Evolutionary conservation across 768 basidiomycete species (phyloP), one percentile per base, ranked within the genome.

Genomic region (Austroboletus eburneus): DNA sequence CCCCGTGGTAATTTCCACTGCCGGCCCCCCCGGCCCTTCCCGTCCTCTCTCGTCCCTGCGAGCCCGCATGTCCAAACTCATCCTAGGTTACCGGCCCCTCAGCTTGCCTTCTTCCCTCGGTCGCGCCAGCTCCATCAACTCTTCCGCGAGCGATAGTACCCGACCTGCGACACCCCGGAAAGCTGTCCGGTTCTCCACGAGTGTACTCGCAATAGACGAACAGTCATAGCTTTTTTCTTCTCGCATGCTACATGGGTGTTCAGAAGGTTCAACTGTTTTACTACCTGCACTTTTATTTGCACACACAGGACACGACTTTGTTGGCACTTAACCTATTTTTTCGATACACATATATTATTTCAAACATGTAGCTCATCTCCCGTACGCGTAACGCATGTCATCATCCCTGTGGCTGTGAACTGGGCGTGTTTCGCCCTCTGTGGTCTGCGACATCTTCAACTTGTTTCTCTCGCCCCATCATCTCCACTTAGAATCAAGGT

Each of bases 111-210:
- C 69, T 8, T 73, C 73, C 3, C 63, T 65, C 18, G 59, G 52
- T 18, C 53, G 68, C 4, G 62, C 56, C 35, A 65, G 57, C 39
- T 64, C 66, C 33, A 42, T 59, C 25, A 55, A 67, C 1, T 66
- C 62, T n/a, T 67, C 66, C 16, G 61, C 58, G 24, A 65, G 63
- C 40, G 58, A 66, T 39, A 65, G 62, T 21, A 64, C 65, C 2
- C 69, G 75, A 51, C 66, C 72, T 5, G 59, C 65, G 16, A 77
- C 72, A 0, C 76, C 72, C 16, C 77, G 76, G 52, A 84, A 84
- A 58, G 78, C 75, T 2, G 81, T 84, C 30, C 74, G 81, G 39
- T 84, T 84, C 62, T 77, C 77, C n/a, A 67, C 72, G 21, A 69
- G 73, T 50, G 65, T 69, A 41, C 63, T 64, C 39, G 69, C 57